phyloP scores from a whole-genome alignment of 371 early-diverging fungal genomes.

The Mucor plumbeus region DNA sequence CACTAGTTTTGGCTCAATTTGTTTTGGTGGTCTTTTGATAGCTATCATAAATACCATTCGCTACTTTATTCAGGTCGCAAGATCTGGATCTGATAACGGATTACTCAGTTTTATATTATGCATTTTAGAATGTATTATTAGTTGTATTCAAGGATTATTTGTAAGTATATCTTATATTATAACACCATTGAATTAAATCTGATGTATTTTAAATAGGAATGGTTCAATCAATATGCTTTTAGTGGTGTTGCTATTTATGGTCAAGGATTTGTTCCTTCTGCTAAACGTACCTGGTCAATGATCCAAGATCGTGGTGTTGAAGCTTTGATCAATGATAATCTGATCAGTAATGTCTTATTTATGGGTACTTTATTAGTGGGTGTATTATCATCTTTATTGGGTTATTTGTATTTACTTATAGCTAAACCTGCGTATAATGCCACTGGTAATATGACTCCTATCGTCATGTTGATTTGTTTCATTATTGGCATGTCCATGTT shows the following conservation, averaged over 20 bases:
- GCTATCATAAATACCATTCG: slow-evolving; percentile 75
- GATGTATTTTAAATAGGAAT: slow-evolving; percentile 45
- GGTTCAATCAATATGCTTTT: slow-evolving; percentile 90
- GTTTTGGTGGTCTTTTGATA: slow-evolving; percentile 91
- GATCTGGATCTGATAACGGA: slow-evolving; percentile 36
- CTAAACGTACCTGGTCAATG: slow-evolving; percentile 84
- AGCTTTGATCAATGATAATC: slow-evolving; percentile 87
- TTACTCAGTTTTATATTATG: slow-evolving; percentile 39
- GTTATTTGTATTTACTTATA: slow-evolving; percentile 54
- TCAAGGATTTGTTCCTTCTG: slow-evolving; percentile 82
- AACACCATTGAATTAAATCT: not conserved
- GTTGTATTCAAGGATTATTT: slow-evolving; percentile 44
- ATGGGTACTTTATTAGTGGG: slow-evolving; percentile 68
- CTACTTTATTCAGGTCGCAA: slow-evolving; percentile 37
- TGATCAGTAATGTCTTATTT: slow-evolving; percentile 76
- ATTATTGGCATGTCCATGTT: slow-evolving; percentile 74
- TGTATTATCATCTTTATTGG: slow-evolving; percentile 55
- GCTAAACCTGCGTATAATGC: slow-evolving; percentile 48
- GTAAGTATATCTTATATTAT: slow-evolving; percentile 25
- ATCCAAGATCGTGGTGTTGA: slow-evolving; percentile 88
- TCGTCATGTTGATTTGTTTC: slow-evolving; percentile 65
- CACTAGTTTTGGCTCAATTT: slow-evolving; percentile 91
- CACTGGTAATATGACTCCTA: slow-evolving; percentile 41
- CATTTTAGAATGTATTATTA: slow-evolving; percentile 44
- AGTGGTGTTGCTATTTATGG: slow-evolving; percentile 94